Evolutionary conservation across 345 rosid genomes (phyloP).

Genomic region (Brassica carinata): DNA sequence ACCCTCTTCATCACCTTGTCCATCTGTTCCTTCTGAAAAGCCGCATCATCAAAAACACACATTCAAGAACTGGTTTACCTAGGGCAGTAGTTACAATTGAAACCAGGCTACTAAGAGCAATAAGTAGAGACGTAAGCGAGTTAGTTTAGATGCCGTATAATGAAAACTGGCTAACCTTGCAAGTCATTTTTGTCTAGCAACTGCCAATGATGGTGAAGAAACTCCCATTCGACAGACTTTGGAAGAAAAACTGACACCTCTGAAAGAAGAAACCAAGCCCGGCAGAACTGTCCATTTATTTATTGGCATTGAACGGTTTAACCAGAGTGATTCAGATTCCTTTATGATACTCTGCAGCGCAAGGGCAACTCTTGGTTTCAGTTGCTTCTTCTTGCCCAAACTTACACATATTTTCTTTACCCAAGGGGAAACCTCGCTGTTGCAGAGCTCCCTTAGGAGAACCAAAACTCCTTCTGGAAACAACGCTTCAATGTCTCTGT

Average conservation of each 20-base stretch:
- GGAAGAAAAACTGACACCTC: slow-evolving; percentile 76
- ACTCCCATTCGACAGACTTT: slow-evolving; percentile 84
- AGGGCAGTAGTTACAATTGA: not conserved
- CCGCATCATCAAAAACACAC: slow-evolving; percentile 7
- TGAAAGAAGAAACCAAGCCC: slow-evolving; percentile 97
- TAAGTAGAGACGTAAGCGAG: slow-evolving; percentile 15
- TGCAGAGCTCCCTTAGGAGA: slow-evolving; percentile 69
- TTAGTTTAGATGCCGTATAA: not conserved
- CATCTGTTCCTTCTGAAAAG: slow-evolving; percentile 34
- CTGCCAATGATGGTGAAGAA: slow-evolving; percentile 90
- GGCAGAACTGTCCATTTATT: slow-evolving; percentile 86
- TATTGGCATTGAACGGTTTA: slow-evolving; percentile 65
- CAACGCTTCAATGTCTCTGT: slow-evolving; percentile 51
- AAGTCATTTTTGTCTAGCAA: slow-evolving; percentile 69
- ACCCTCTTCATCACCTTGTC: slow-evolving; percentile 45
- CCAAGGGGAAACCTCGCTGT: slow-evolving; percentile 82
- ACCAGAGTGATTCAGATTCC: slow-evolving; percentile 82
- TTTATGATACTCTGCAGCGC: slow-evolving; percentile 79
- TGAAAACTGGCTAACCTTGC: slow-evolving; percentile 39
- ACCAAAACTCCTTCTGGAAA: slow-evolving; percentile 64
- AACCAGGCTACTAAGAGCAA: slow-evolving; percentile 12
- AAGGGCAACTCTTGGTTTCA: slow-evolving; percentile 63
- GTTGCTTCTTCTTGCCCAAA: slow-evolving; percentile 76
- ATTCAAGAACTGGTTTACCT: slow-evolving; percentile 5
- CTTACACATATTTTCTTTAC: slow-evolving; percentile 82